Conservation (phyloP, 2,329 filamentous ascomycete genomes). For the Chaetomiaceae sp. region DNA sequence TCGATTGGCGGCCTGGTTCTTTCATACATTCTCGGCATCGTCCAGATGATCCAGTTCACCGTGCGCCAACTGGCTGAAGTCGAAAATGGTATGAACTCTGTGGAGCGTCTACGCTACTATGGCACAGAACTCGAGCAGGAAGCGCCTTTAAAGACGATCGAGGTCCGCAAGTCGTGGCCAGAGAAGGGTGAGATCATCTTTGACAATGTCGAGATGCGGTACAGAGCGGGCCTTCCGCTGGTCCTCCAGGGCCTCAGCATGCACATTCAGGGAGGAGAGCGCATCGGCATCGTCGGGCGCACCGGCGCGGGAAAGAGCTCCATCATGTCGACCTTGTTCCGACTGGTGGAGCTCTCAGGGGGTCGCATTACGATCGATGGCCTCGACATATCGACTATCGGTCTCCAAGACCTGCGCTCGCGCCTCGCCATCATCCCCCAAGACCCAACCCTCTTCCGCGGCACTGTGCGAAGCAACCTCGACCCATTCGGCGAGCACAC, state of each 20-base stretch:
- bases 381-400: constrained; percentile 66
- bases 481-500: constrained; percentile 77
- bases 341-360: constrained; percentile 62
- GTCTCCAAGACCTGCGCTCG: constrained; percentile 70
- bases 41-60: constrained; percentile 94
- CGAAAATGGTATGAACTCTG: constrained; percentile 97
- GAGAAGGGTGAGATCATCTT: constrained; percentile 79
- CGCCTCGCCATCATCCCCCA: constrained; percentile 79
- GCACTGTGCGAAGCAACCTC: constrained; percentile 73
- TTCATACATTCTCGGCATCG: constrained; percentile 88
- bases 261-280: constrained; percentile 69
- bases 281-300: constrained; percentile 75
- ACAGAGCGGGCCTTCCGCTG: constrained; percentile 66
- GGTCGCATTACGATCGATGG: constrained; percentile 63
- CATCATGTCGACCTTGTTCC: constrained; percentile 79
- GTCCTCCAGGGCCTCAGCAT: constrained; percentile 68
- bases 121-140: constrained; percentile 84
- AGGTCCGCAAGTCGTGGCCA: constrained; percentile 75
- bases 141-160: constrained; percentile 71
- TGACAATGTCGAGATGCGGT: constrained; percentile 72
- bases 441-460: constrained; percentile 77
- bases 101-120: constrained; percentile 88
- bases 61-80: constrained; percentile 92
- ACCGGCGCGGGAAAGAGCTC: constrained; percentile 80
- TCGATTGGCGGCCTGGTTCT: constrained; percentile 84